Base-by-base conservation (phyloP, 352 stramenopile genomes). In the Globisporangium nodosum region DNA sequence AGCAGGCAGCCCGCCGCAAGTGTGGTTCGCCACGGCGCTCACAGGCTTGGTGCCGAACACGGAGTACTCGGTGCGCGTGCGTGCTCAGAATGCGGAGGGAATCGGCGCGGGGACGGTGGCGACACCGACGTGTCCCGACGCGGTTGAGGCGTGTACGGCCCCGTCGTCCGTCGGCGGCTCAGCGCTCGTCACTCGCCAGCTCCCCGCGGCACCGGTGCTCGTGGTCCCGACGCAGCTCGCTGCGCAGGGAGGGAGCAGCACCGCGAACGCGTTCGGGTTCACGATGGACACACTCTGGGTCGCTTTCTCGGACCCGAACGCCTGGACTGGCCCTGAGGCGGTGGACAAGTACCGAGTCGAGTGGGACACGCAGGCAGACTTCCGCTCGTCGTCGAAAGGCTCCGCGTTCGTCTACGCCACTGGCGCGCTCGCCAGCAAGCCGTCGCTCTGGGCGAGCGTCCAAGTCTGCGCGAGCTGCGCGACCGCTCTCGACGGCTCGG, bases 291-390 rank as follows among this genome's bases (percentile, higher is more conserved):
- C 74, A 15, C 42, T 88, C 21, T 81, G 64, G 39, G 62, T 95
- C 11, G 76, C 78, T 3, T 88, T 95, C 27, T 37, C 56, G 2
- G 83, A 93, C n/a, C 72, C 74, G 0, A 81, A 82, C 47, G 73
- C 76, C 13, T 95, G 81, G 85, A 69, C 69, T 8, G 90, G 76
- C 45, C 81, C 91, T 33, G 80, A 96, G 52, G 46, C 63, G 0
- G 78, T 97, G 21, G 85, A 97, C 54, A 85, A 72, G 54, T 98
- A 92, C 63, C 78, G 86, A 2, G 69, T 98, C 16, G 92, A 98
- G 60, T 98, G 91, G 92, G 91, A 96, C 52, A 78, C 70, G 3
- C 50, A 58, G 15, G 58, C 81, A 6, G 77, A 78, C 8, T 96
- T 97, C 47, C 53, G 61, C 20, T 88, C 80, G 1, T 0, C 68